These are phyloP conservation scores for Fusarium circinatum DNA, from an alignment of 2,329 filamentous ascomycete genomes.

Conservation along the genomic window DNA sequence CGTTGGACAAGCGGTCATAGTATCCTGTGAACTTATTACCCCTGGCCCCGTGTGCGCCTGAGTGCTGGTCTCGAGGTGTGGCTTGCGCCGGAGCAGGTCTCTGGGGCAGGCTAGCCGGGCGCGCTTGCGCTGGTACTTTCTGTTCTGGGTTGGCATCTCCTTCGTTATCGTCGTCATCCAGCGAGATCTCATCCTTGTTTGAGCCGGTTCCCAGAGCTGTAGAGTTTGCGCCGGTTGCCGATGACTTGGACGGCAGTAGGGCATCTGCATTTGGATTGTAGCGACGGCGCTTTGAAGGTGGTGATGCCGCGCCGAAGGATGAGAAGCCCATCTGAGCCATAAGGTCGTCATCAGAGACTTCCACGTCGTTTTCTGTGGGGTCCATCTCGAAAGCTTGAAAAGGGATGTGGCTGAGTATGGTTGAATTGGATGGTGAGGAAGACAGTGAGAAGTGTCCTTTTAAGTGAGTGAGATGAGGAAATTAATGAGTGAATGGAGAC, in stretches of 20 bases:
- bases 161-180: slow-evolving; percentile 48
- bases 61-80: slow-evolving; percentile 25
- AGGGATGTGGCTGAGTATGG: neutral
- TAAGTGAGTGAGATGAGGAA: slow-evolving; percentile 3
- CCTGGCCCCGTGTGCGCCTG: slow-evolving; percentile 1
- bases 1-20: slow-evolving; percentile 75
- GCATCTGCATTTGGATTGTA: slow-evolving; percentile 68
- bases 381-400: slow-evolving; percentile 3
- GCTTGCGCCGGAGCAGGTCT: slow-evolving; percentile 40
- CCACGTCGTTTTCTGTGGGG: slow-evolving; percentile 11
- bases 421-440: neutral
- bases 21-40: slow-evolving; percentile 71
- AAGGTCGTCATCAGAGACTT: slow-evolving; percentile 52
- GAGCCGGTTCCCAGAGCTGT: slow-evolving; percentile 47
- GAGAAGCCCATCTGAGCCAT: slow-evolving; percentile 80
- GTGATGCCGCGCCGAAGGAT: slow-evolving; percentile 69
- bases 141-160: slow-evolving; percentile 26
- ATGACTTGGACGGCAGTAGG: slow-evolving; percentile 42
- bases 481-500: slow-evolving; percentile 9
- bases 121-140: slow-evolving; percentile 43
- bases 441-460: neutral
- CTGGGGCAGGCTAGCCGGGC: slow-evolving; percentile 48
- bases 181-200: slow-evolving; percentile 59
- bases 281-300: slow-evolving; percentile 72
- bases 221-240: slow-evolving; percentile 50